Evolutionary conservation across 116 monocot species (phyloP).

Genomic region (Papilionanthe hybrid): DNA sequence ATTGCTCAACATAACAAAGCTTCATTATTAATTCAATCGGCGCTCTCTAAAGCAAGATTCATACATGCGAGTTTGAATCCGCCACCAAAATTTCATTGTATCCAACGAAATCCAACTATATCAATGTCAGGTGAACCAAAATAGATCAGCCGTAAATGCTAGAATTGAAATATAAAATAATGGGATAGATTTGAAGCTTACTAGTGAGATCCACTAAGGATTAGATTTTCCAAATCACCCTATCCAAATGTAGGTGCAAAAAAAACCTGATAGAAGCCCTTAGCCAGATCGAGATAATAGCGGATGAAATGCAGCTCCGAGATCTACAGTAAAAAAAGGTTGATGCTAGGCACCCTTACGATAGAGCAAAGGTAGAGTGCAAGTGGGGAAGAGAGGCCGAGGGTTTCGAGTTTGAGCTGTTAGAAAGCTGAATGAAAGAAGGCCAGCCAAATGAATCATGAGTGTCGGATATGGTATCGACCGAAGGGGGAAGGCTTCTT

Average conservation of each 20-base stretch:
- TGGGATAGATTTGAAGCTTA: conserved; percentile 18
- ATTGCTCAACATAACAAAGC: not conserved
- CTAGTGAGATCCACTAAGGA: conserved; percentile 2
- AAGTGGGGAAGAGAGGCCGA: too few species aligned
- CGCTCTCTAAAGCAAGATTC: not conserved
- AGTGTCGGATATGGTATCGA: too few species aligned
- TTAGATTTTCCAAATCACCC: not conserved
- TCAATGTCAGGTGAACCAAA: not conserved
- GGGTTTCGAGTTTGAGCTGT: too few species aligned
- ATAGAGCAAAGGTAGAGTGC: too few species aligned
- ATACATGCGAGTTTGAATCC: not conserved
- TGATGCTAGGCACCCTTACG: too few species aligned
- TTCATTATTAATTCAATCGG: not conserved
- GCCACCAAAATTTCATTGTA: not conserved
- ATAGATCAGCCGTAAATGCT: not conserved
- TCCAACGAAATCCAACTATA: not conserved
- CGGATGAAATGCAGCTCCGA: not conserved
- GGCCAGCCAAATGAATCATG: too few species aligned
- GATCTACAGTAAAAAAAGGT: not conserved
- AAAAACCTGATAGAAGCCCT: not conserved
- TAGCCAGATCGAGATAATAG: not conserved
- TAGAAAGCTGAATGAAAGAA: too few species aligned
- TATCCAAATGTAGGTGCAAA: not conserved
- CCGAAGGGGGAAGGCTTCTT: too few species aligned
- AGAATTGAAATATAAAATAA: not conserved